These are phyloP conservation scores for Sphaerosporella brunnea DNA, from an alignment of 495 filamentous ascomycete species.

Conservation along the genomic window DNA sequence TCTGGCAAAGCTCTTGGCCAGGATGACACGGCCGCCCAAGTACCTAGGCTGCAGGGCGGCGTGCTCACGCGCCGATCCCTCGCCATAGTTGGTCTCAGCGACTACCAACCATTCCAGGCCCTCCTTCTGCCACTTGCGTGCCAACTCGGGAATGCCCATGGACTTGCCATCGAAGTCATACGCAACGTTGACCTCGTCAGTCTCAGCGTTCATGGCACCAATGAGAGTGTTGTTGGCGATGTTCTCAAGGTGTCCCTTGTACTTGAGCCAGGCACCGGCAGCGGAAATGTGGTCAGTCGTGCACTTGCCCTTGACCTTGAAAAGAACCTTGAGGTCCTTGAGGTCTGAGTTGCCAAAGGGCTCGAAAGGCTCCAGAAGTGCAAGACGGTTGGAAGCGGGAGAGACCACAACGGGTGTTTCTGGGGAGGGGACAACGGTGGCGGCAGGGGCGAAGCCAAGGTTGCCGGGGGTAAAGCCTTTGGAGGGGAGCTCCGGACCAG, in stretches of 20 bases:
- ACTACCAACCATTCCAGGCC: slow-evolving; percentile 74
- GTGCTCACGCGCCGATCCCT: slow-evolving; percentile 87
- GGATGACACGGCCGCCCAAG: slow-evolving; percentile 71
- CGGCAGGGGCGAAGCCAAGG: slow-evolving; percentile 49
- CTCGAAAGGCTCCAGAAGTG: slow-evolving; percentile 76
- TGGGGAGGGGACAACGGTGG: slow-evolving; percentile 48
- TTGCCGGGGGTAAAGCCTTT: slow-evolving; percentile 68
- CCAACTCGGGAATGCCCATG: slow-evolving; percentile 67
- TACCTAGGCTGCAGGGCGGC: slow-evolving; percentile 92
- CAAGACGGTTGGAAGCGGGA: slow-evolving; percentile 71
- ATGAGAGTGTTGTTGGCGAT: slow-evolving; percentile 94
- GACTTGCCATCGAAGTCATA: slow-evolving; percentile 57
- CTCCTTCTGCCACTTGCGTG: slow-evolving; percentile 55
- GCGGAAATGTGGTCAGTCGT: slow-evolving; percentile 97
- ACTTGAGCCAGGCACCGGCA: slow-evolving; percentile 93
- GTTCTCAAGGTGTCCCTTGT: slow-evolving; percentile 96
- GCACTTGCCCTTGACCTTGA: slow-evolving; percentile 93
- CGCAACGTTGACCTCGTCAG: slow-evolving; percentile 76
- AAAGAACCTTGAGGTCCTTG: slow-evolving; percentile 55
- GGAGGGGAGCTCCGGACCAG: slow-evolving; percentile 56
- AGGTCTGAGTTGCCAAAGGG: slow-evolving; percentile 66
- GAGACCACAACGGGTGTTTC: slow-evolving; percentile 52
- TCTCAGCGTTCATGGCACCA: slow-evolving; percentile 78
- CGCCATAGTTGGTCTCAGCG: slow-evolving; percentile 95
- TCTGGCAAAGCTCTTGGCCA: slow-evolving; percentile 80